phyloP scores from a whole-genome alignment of 208 protist genomes.

The Trypanosomatidae sp. region DNA sequence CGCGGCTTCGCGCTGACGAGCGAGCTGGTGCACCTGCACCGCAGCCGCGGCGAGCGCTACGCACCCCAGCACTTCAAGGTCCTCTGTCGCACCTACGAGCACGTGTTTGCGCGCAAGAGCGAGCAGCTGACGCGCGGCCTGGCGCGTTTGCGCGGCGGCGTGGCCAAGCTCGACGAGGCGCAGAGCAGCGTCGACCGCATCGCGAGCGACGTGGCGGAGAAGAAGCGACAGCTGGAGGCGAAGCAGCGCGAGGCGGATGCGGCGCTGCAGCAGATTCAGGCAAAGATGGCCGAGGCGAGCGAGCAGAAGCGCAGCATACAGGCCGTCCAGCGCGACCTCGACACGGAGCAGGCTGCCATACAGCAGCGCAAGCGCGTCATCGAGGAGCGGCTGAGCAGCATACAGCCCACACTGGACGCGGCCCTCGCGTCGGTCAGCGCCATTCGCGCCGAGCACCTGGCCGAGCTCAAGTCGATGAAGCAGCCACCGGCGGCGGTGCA shows the following conservation, averaged over 20 bases:
- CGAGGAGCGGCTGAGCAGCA: slow-evolving; percentile 85
- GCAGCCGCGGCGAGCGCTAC: slow-evolving; percentile 43
- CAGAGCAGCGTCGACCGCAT: slow-evolving; percentile 91
- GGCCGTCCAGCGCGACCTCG: slow-evolving; percentile 84
- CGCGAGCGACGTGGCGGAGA: slow-evolving; percentile 78
- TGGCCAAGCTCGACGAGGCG: slow-evolving; percentile 94
- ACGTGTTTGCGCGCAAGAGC: slow-evolving; percentile 79
- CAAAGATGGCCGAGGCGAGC: slow-evolving; percentile 90
- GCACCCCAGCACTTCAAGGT: slow-evolving; percentile 89
- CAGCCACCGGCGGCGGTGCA: slow-evolving; percentile 92
- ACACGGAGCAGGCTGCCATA: slow-evolving; percentile 87
- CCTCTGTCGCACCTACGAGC: slow-evolving; percentile 83
- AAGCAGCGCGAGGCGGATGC: slow-evolving; percentile 94
- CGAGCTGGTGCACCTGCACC: slow-evolving; percentile 83
- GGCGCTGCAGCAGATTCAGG: slow-evolving; percentile 92
- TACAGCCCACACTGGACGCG: slow-evolving; percentile 93
- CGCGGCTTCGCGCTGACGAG: slow-evolving; percentile 82
- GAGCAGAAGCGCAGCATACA: slow-evolving; percentile 91
- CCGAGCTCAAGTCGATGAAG: slow-evolving; percentile 94
- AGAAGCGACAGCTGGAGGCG: slow-evolving; percentile 78
- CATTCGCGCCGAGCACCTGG: slow-evolving; percentile 89
- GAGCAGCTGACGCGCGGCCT: slow-evolving; percentile 52
- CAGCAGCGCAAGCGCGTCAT: slow-evolving; percentile 84
- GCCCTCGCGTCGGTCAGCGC: slow-evolving; percentile 89
- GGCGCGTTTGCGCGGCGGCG: slow-evolving; percentile 75